These are phyloP conservation scores for Lycium ferocissimum DNA, from an alignment of 257 asterid genomes.

Conservation along the genomic window DNA sequence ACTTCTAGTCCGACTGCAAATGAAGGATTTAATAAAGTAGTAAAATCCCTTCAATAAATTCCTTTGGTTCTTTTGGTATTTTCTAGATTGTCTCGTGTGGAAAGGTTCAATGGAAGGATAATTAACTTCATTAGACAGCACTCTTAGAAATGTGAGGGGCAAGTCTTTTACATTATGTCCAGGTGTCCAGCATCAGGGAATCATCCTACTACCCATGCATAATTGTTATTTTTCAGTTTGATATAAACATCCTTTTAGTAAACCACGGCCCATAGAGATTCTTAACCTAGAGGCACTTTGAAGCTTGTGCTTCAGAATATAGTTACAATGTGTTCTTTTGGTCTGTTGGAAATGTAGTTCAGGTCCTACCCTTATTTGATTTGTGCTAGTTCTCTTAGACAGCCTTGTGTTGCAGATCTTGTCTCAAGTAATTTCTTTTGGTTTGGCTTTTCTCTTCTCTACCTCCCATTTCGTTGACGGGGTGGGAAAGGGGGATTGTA, in stretches of 20 bases:
- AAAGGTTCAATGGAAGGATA: neutral
- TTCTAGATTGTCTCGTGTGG: neutral
- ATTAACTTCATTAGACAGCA: neutral
- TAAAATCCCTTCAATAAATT: conserved; percentile 5
- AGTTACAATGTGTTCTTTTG: neutral
- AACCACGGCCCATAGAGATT: neutral
- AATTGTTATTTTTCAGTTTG: neutral
- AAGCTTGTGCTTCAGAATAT: neutral
- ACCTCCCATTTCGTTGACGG: neutral
- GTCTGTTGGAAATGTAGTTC: neutral
- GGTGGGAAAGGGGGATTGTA: conserved; percentile 2
- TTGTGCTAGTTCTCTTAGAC: neutral
- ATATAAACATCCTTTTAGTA: neutral
- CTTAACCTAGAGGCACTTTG: conserved; percentile 3
- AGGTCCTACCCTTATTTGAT: neutral
- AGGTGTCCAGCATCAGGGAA: neutral
- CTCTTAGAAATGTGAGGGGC: neutral
- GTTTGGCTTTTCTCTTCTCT: conserved; percentile 7
- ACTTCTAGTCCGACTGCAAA: neutral
- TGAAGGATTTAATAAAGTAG: conserved; percentile 5
- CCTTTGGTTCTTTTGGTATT: neutral
- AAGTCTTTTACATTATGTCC: neutral
- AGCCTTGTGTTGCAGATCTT: conserved; percentile 13
- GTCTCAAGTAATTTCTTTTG: conserved; percentile 21
- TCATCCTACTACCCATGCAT: conserved; percentile 10